Base-by-base conservation (phyloP, 1,284 basidiomycete genomes). In the Ceraceosorus bombacis region DNA sequence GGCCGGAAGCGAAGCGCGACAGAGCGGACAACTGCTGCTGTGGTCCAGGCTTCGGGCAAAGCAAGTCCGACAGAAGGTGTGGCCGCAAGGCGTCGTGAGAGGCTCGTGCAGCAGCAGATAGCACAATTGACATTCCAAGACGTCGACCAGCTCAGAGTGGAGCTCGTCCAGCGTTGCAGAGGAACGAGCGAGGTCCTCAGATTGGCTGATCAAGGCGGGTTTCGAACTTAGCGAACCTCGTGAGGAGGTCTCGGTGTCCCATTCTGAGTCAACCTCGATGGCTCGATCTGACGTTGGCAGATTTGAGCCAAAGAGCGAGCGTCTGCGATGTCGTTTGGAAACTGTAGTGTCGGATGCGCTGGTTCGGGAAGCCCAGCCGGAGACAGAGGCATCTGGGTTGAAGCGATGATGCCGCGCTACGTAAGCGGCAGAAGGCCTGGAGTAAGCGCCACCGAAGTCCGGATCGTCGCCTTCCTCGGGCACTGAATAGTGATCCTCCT, bases 31-130 rank as follows among this genome's bases (percentile, higher is more conserved):
- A 13, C 83, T 80, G 51, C 81, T 78, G 64, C 83, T 86, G 78
- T 96, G 90, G 77, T 96, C 92, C 62, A 94, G 82, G 6, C 89
- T 88, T 53, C 92, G 86, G 59, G 89, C 86, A 37, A 97, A 83
- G 79, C 92, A 97, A 69, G 84, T 85, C 9, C 84, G 82, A 78
- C 94, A 96, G 78, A 93, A 96, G 0, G 92, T 93, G 80, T 96
- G 92, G 76, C 94, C 91, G 77, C 93, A 96, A 4, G 89, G 88
- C 1, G 91, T 90, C 6, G 93, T 96, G 59, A 93, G 82, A 1
- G 92, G 92, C 64, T 90, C 84, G 79, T 86, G 86, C 61, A 93
- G 81, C 46, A 94, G 80, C 75, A 84, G 82, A 72, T 89, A 88
- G 79, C 93, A 96, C 41, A 96, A 90, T 78, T 93, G 89, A 78